Evolutionary conservation across 257 asterid genomes (phyloP), one percentile per base, ranked within the genome.

Genomic region (Ophiorrhiza pumila): DNA sequence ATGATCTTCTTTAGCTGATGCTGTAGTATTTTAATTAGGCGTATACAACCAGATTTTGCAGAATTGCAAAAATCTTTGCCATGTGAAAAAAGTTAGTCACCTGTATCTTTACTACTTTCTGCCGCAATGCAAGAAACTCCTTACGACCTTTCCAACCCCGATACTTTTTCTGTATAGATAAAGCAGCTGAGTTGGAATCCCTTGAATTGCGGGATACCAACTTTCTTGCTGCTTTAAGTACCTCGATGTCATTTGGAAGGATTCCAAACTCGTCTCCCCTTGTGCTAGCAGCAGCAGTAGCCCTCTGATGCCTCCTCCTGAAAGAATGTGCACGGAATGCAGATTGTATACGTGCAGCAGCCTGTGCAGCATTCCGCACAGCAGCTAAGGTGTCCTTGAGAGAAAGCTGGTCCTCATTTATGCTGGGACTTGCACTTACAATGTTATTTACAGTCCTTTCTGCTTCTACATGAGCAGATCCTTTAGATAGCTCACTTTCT

Each of bases 301-400:
- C 90, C 71, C 74, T 83, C 59, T 85, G 87, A 83, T 81, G 96
- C 81, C 98, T 85, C 83, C 59, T 92, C 81, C 85, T 81, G 85
- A 95, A 92, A 17, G 99, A 95, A 87, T 92, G 97, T 34, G 96
- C 96, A 56, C 98, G 99, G 64, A 95, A 92, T 20, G 98, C 99
- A 47, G 94, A 87, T 79, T 95, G 99, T 77, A 95, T 95, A 23
- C 96, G 96, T 58, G 98, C 97, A 69, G 99, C 99, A 71, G 99
- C 98, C 84, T 86, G 88, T 66, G 97, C 74, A 41, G 96, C 94
- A 81, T 86, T 92, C 11, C 97, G 88, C 29, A 87, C 96, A 12
- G 97, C 99, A 75, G 90, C 91, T 79, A 95, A 85, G 31, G 90
- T 82, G 75, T 87, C 86, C 77, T 85, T 81, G 11, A 95, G 89